Base-by-base conservation (phyloP, 106 monocot genomes). In the Allium sativum region DNA sequence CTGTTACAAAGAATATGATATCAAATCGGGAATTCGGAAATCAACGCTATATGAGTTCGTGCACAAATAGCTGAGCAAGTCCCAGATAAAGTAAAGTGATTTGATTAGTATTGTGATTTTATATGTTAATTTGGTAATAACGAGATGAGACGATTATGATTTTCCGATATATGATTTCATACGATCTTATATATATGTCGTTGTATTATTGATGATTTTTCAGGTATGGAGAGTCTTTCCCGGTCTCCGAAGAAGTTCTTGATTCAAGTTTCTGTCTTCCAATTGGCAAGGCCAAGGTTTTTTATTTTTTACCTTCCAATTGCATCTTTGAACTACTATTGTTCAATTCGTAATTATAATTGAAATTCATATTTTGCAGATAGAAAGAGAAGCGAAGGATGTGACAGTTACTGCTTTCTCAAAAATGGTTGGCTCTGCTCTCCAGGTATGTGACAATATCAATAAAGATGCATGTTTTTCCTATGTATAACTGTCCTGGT, bases 181-280 rank as follows among this genome's bases (percentile, higher is more conserved):
- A n/a, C n/a, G n/a, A n/a, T n/a, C n/a, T n/a, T n/a, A n/a, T n/a
- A n/a, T n/a, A n/a, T n/a, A n/a, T n/a, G n/a, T n/a, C n/a, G n/a
- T n/a, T n/a, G n/a, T n/a, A n/a, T n/a, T n/a, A n/a, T 12, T 45
- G 12, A 45, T 62, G 20, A 6, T 10, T n/a, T 72, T 74, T 60
- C 61, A 93, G 93, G 59, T 93, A 93, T 72, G 93, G 85, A 68
- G 82, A 89, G 45, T 82, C 93, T 42, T 89, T 89, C 58, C 82
- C 88, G 61, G 68, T 93, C 70, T 80, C 93, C 62, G 93, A 70
- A 61, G 93, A 89, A 76, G 88, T 67, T 70, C 79, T 88, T 68
- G 93, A 93, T 74, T 88, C 93, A 56, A 93, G 82, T 62, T 93
- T 89, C 69, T 85, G 82, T 45, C 69, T 93, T 64, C 93, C 93